Evolutionary conservation across 2,329 filamentous ascomycete genomes (phyloP).

Genomic region (Tolypocladium pustulatum): DNA sequence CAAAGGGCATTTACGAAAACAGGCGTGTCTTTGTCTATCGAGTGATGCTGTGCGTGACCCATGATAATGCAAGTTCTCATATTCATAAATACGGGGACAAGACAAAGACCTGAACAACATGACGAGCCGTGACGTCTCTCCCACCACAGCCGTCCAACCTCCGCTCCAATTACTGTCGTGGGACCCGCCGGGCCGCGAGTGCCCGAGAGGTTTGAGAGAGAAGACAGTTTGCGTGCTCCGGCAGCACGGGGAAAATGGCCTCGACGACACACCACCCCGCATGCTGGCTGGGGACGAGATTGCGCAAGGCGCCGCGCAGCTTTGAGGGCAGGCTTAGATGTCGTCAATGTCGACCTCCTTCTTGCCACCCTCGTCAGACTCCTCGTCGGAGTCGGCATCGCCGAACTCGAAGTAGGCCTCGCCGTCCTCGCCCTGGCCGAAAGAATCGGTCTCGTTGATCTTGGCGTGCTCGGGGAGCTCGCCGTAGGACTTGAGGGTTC

Average conservation of each 20-base stretch:
- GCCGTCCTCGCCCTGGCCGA: conserved; percentile 82
- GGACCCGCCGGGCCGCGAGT: conserved; percentile 15
- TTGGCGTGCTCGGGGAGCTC: conserved; percentile 95
- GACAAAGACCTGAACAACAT: conserved; percentile 10
- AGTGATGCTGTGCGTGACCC: conserved; percentile 7
- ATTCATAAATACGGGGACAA: conserved; percentile 12
- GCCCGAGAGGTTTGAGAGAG: conserved; percentile 43
- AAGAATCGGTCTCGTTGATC: conserved; percentile 99
- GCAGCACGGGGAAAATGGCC: neutral
- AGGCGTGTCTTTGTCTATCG: conserved; percentile 16
- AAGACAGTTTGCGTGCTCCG: conserved; percentile 45
- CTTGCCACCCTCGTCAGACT: conserved; percentile 43
- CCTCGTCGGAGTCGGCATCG: conserved; percentile 63
- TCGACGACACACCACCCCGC: neutral
- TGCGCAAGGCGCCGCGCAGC: neutral
- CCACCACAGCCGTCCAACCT: conserved; percentile 37
- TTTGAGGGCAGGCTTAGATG: conserved; percentile 48
- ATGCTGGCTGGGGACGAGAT: neutral
- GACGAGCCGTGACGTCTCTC: conserved; percentile 49
- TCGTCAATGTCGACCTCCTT: conserved; percentile 94
- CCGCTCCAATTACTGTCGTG: conserved; percentile 37
- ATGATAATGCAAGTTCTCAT: conserved; percentile 13
- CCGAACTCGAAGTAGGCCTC: conserved; percentile 98
- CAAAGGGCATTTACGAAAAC: conserved; percentile 6
- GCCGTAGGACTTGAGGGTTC: conserved; percentile 91